Conservation (phyloP, 1,284 basidiomycete species). For the Malassezia cuniculi region DNA sequence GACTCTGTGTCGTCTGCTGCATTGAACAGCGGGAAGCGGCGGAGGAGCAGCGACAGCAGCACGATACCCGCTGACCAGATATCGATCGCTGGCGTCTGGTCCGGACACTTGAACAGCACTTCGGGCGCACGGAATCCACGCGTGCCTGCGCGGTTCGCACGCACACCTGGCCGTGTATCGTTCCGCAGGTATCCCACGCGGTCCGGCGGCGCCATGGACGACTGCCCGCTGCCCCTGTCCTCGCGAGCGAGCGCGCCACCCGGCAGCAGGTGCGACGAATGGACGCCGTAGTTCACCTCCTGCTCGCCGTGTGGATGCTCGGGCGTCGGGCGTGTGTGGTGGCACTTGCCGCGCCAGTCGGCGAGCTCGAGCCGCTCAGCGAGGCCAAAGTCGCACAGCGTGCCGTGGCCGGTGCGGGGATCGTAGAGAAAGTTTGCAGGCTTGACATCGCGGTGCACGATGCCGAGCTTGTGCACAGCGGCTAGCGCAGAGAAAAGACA, state of each 20-base stretch:
- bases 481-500: conserved; percentile 80
- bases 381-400: conserved; percentile 87
- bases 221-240: conserved; percentile 44
- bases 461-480: conserved; percentile 72
- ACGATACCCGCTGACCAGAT: conserved; percentile 92
- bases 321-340: conserved; percentile 31
- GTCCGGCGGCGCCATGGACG: conserved; percentile 44
- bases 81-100: conserved; percentile 92
- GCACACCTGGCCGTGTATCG: conserved; percentile 56
- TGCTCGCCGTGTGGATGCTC: conserved; percentile 31
- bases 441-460: conserved; percentile 95
- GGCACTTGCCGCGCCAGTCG: conserved; percentile 42
- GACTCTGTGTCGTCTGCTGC: conserved; percentile 90
- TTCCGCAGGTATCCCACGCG: conserved; percentile 33
- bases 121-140: conserved; percentile 93
- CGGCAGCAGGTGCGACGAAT: conserved; percentile 28
- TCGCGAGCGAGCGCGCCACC: conserved; percentile 25
- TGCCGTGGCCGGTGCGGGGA: conserved; percentile 66
- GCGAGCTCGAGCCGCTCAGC: conserved; percentile 37
- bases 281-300: conserved; percentile 28
- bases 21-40: conserved; percentile 88
- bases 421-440: conserved; percentile 97
- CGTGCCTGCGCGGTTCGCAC: conserved; percentile 92
- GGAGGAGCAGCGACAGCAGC: conserved; percentile 75
- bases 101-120: conserved; percentile 84